Evolutionary conservation across 2,329 filamentous ascomycete genomes (phyloP), one percentile per base, ranked within the genome.

Genomic region (Trichoderma aggressivum): DNA sequence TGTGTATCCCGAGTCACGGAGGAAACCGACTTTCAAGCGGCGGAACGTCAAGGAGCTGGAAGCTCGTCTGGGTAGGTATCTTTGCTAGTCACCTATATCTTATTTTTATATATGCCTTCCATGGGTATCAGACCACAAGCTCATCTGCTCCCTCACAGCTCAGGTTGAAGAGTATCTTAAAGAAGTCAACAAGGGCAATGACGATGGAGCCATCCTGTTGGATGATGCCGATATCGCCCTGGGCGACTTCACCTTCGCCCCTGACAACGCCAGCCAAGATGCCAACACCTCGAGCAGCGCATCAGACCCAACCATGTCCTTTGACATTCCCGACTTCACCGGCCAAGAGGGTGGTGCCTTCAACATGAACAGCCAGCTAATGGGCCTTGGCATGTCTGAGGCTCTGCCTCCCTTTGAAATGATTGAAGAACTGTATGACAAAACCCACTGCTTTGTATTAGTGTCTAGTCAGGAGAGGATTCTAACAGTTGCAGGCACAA

Each of bases 41-140:
- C 90, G 92, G 75, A 97, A 97, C 80, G 94, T 97, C 73, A 96
- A 92, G 83, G 91, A 96, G 78, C 84, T 98, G 71, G 95, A 98
- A 81, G 93, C 93, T 74, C 88, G 95, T 77, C 84, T 98, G 78
- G 92, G 93, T 96, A 88, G 74, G 84, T 53, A 26, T n/a, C 65
- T 28, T 34, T 58, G 18, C 30, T 58, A 50, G 14, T 30, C 21
- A 26, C 18, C 5, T 26, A n/a, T 34, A 34, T 50, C n/a, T n/a
- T n/a, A 18, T 21, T n/a, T 5, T 36, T 60, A 58, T 32, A 50
- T 43, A 53, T 30, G 18, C 53, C 30, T 39, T 58, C n/a, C n/a
- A n/a, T 3, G 6, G 28, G 3, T 43, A n/a, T 21, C 30, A 10
- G 26, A 60, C 32, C n/a, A 36, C 61, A 53, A 21, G 39, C 66